These are phyloP conservation scores for Heliosperma pusillum DNA, from an alignment of 148 eudicot species.

Conservation along the genomic window DNA sequence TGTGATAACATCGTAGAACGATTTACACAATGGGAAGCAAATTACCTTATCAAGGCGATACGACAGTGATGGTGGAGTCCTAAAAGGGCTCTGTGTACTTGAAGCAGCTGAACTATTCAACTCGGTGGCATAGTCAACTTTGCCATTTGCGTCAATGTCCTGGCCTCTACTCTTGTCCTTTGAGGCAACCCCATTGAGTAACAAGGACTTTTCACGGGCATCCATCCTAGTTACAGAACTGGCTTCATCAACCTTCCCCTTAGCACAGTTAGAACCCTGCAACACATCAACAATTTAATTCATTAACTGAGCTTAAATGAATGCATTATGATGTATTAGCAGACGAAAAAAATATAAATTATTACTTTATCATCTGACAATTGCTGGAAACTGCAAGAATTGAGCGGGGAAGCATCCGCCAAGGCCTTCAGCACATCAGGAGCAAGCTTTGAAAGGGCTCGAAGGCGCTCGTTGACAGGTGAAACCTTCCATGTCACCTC, in stretches of 20 bases:
- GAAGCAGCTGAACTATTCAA: constrained; percentile 26
- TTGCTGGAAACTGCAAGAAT: constrained; percentile 45
- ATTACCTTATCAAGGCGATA: constrained; percentile 68
- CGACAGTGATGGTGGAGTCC: constrained; percentile 82
- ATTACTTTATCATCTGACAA: constrained; percentile 46
- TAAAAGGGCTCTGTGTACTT: constrained; percentile 60
- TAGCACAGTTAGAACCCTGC: constrained; percentile 37
- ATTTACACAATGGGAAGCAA: not conserved
- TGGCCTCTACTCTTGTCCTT: constrained; percentile 27
- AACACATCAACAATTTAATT: constrained; percentile 16
- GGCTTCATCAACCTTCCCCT: constrained; percentile 46
- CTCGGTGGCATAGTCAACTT: constrained; percentile 24
- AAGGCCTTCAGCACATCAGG: constrained; percentile 61
- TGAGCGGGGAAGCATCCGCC: constrained; percentile 75
- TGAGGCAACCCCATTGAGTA: constrained; percentile 31
- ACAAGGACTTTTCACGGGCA: constrained; percentile 26
- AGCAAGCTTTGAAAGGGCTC: constrained; percentile 60
- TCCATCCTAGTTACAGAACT: constrained; percentile 40
- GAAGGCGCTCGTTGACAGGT: constrained; percentile 77
- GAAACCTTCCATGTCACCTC: constrained; percentile 93
- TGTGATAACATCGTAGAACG: not conserved
- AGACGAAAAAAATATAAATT: constrained; percentile 8
- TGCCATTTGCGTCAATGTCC: constrained; percentile 22
- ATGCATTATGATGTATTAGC: not conserved
- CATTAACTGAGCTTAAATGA: constrained; percentile 8